Percentiles rank a stretch among this genome's conserved stretches.
These are phyloP conservation scores for Metschnikowia sp. DNA, from an alignment of 805 yeast species.

Conservation along the genomic window DNA sequence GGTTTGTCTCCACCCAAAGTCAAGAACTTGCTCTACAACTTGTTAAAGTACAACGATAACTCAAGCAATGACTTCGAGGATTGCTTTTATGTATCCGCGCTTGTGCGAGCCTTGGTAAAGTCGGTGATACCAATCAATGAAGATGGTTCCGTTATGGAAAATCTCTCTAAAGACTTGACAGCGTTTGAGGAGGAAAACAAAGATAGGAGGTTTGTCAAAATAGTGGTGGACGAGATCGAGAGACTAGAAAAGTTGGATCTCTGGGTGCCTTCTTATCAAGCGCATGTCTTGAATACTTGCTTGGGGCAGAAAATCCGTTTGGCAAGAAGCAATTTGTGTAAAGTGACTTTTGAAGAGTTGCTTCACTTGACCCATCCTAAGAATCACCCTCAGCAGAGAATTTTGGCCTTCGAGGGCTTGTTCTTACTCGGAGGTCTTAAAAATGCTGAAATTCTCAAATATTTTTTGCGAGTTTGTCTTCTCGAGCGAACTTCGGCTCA, in stretches of 20 bases:
- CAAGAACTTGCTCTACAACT: slow-evolving; percentile 59
- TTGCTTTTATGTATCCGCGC: slow-evolving; percentile 55
- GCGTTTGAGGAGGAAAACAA: slow-evolving; percentile 11
- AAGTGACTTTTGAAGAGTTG: slow-evolving; percentile 52
- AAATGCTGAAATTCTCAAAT: slow-evolving; percentile 55
- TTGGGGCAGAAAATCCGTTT: slow-evolving; percentile 58
- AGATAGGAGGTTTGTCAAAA: slow-evolving; percentile 20
- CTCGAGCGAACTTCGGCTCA: slow-evolving; percentile 49
- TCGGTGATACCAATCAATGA: slow-evolving; percentile 21
- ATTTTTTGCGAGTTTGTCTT: slow-evolving; percentile 55
- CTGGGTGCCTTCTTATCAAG: slow-evolving; percentile 76
- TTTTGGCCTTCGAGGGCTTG: slow-evolving; percentile 68
- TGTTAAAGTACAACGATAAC: slow-evolving; percentile 83
- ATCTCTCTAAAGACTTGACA: neutral
- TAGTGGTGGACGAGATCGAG: slow-evolving; percentile 60
- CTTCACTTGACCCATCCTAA: slow-evolving; percentile 48
- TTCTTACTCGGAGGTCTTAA: slow-evolving; percentile 74
- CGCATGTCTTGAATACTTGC: slow-evolving; percentile 52
- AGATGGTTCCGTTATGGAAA: slow-evolving; percentile 7
- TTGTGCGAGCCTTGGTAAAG: slow-evolving; percentile 53
- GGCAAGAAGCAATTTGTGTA: slow-evolving; percentile 51
- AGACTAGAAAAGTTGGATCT: slow-evolving; percentile 76
- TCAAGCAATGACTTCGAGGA: slow-evolving; percentile 75
- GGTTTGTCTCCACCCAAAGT: slow-evolving; percentile 60
- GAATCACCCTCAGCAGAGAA: slow-evolving; percentile 50